Evolutionary conservation across 495 filamentous ascomycete species (phyloP).

Genomic region (Xylaria scruposa): DNA sequence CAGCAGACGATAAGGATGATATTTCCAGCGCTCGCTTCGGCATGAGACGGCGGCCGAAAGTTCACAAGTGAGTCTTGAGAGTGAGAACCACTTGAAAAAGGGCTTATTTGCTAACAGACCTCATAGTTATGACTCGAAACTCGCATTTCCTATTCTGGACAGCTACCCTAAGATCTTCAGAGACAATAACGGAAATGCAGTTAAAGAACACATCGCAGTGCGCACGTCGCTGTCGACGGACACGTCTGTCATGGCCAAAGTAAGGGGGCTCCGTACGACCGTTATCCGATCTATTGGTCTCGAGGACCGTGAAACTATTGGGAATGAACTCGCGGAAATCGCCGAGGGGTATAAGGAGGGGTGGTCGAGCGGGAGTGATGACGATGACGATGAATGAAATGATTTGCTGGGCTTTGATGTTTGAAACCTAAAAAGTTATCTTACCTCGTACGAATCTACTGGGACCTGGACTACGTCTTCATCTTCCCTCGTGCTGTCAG

Average conservation of each 20-base stretch:
- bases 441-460: neutral
- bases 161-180: slow-evolving; percentile 79
- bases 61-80: slow-evolving; percentile 62
- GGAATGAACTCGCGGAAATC: slow-evolving; percentile 84
- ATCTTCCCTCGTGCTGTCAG: too few species aligned
- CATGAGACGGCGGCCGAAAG: slow-evolving; percentile 55
- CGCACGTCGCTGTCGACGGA: slow-evolving; percentile 75
- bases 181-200: slow-evolving; percentile 43
- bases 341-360: slow-evolving; percentile 88
- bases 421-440: neutral
- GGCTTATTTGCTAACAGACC: slow-evolving; percentile 6
- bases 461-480: neutral
- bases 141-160: slow-evolving; percentile 79
- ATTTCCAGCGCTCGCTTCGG: slow-evolving; percentile 39
- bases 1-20: slow-evolving; percentile 40
- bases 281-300: slow-evolving; percentile 65
- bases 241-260: slow-evolving; percentile 67
- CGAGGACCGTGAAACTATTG: slow-evolving; percentile 81
- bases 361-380: slow-evolving; percentile 85
- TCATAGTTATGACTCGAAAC: slow-evolving; percentile 53
- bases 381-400: slow-evolving; percentile 71
- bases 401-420: neutral
- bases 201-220: slow-evolving; percentile 58
- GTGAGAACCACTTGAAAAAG: neutral
- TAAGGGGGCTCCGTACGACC: slow-evolving; percentile 69